Base-by-base conservation (phyloP, 148 eudicot genomes). In the Spergularia bocconei region DNA sequence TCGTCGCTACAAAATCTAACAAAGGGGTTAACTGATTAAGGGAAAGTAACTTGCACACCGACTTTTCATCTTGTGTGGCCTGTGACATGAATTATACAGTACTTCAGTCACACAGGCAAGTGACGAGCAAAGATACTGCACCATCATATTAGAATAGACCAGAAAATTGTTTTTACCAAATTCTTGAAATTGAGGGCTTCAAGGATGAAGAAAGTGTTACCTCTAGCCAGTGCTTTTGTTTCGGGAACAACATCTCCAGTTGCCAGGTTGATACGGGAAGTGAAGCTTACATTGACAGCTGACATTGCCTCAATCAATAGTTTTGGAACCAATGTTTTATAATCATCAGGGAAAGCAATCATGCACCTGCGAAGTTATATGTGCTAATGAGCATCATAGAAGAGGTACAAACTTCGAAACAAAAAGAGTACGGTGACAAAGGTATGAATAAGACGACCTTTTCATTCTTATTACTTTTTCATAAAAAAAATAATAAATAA, bases 341-440 rank as follows among this genome's bases (percentile, higher is more conserved):
- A 92, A 78, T 94, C 98, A 82, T 94, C 97, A 36, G 96, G 97
- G 79, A 94, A 94, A 81, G 95, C 93, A 87, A 83, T 67, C 82
- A 81, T 82, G 75, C 96, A 87, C 98, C 98, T 94, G 88, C 68
- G 83, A 80, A 74, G 69, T 67, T 71, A 69, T 70, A 70, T 13
- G 63, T 23, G 51, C 55, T 36, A 60, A 29, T 74, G 20, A 20
- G 53, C n/a, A 69, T 61, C 4, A 53, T 11, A 62, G 71, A 71
- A 70, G 23, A 14, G 53, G 47, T 19, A 33, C 36, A 14, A 47
- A 67, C n/a, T 48, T 50, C 25, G 36, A 23, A 12, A 38, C 38
- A 21, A 50, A 50, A 13, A 51, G 15, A 52, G 52, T 29, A 53
- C 52, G 60, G 16, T 17, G 41, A 53, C 2, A 19, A 59, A 69